Evolutionary conservation across 257 asterid species (phyloP).

Genomic region (Solanum sejunctum): DNA sequence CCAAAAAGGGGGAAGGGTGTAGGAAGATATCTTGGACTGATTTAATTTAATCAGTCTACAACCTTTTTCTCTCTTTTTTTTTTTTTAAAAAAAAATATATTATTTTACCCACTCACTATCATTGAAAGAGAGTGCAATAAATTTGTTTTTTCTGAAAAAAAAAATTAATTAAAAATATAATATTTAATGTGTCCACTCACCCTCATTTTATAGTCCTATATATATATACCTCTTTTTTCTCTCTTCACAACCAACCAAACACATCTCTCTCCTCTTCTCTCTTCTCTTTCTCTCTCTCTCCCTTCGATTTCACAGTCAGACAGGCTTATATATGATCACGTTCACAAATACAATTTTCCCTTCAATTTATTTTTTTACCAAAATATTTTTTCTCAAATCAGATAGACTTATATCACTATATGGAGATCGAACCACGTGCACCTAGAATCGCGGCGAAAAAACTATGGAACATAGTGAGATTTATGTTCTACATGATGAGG

Average conservation of each 20-base stretch:
- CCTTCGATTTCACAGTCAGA: not conserved
- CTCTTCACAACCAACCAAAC: constrained; percentile 6
- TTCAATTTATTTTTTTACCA: too few species aligned
- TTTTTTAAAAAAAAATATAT: not conserved
- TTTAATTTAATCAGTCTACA: not conserved
- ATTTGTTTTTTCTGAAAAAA: not conserved
- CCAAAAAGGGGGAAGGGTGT: not conserved
- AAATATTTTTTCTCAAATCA: not conserved
- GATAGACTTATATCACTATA: not conserved
- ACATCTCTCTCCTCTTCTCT: not conserved
- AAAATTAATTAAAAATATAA: not conserved
- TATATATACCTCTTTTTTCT: not conserved
- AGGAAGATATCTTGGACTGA: not conserved
- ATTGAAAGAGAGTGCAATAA: not conserved
- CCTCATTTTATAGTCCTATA: constrained; percentile 1
- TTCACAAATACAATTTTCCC: not conserved
- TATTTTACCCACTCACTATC: not conserved
- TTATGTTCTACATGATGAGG: constrained; percentile 21
- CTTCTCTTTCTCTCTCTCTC: not conserved
- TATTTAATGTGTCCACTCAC: not conserved
- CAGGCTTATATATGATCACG: not conserved
- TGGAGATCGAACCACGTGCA: constrained; percentile 19
- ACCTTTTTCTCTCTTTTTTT: not conserved
- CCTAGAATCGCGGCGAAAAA: constrained; percentile 10
- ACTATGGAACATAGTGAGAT: constrained; percentile 13